Percentiles rank a stretch among this genome's conserved stretches.
Evolutionary conservation across 192 early-diverging fungal genomes (phyloP).

Genomic region (Linnemannia zychae): DNA sequence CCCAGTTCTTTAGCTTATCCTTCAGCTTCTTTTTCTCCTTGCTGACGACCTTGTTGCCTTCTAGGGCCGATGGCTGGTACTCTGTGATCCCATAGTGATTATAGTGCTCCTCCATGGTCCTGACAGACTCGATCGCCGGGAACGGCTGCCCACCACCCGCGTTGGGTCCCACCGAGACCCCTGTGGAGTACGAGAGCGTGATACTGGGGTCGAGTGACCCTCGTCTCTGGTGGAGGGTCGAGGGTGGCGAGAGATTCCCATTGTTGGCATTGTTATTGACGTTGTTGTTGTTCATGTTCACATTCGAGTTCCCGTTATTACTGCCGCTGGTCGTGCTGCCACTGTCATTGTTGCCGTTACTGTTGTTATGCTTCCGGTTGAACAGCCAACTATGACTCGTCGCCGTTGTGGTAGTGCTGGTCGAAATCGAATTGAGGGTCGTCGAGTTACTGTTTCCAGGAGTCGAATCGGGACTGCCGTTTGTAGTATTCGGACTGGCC

Average conservation of each 20-base stretch:
- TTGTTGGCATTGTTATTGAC: neutral
- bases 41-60: slow-evolving; percentile 13
- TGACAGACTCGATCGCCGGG: slow-evolving; percentile 10
- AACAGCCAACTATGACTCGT: neutral
- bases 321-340: neutral
- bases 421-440: neutral
- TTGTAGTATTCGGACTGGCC: neutral
- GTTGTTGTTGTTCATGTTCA: neutral
- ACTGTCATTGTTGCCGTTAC: neutral
- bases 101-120: slow-evolving; percentile 38
- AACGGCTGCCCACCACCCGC: neutral
- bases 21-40: slow-evolving; percentile 36
- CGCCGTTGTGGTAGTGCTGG: neutral
- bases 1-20: slow-evolving; percentile 13
- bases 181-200: slow-evolving; percentile 15
- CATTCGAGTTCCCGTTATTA: neutral
- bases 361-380: slow-evolving; percentile 2
- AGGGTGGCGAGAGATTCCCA: slow-evolving; percentile 8
- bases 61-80: slow-evolving; percentile 21
- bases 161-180: neutral
- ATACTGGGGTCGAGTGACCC: slow-evolving; percentile 31
- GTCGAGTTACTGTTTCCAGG: neutral
- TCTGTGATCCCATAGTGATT: slow-evolving; percentile 41
- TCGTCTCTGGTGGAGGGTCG: slow-evolving; percentile 11
- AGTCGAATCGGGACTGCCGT: neutral